Evolutionary conservation across 2,329 filamentous ascomycete genomes (phyloP).

Genomic region (Microsporum audouinii): DNA sequence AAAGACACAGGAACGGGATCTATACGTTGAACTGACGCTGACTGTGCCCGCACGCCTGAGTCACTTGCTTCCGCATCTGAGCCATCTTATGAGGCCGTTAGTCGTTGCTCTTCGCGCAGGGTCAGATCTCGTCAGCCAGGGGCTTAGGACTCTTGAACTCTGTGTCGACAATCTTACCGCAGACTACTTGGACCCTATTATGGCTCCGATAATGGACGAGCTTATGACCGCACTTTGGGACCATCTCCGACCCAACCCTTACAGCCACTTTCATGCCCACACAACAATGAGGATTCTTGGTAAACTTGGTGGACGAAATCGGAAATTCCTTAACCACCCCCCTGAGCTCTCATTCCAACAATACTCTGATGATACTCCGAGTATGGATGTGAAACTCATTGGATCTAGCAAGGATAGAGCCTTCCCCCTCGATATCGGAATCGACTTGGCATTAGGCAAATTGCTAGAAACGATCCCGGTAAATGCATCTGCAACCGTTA

Average conservation of each 20-base stretch:
- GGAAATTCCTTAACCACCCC: constrained; percentile 87
- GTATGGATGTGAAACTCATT: constrained; percentile 77
- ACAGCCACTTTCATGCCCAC: constrained; percentile 95
- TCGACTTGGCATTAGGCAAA: constrained; percentile 81
- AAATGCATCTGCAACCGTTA: constrained; percentile 44
- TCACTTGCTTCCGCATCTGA: constrained; percentile 87
- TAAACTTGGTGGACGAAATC: constrained; percentile 87
- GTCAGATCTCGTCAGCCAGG: constrained; percentile 88
- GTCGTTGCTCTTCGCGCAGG: constrained; percentile 90
- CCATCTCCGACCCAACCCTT: constrained; percentile 83
- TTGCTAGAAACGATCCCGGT: constrained; percentile 54
- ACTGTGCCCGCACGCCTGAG: constrained; percentile 91
- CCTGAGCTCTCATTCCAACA: constrained; percentile 71
- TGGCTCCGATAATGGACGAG: constrained; percentile 97
- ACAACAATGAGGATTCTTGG: constrained; percentile 96
- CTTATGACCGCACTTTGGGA: constrained; percentile 97
- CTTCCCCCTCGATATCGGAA: constrained; percentile 74
- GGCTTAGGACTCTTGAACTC: constrained; percentile 80
- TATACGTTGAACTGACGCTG: constrained; percentile 93
- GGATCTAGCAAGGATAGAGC: constrained; percentile 81
- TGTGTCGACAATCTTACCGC: constrained; percentile 97
- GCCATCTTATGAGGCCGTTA: constrained; percentile 90
- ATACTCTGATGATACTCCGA: constrained; percentile 77
- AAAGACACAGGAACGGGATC: constrained; percentile 79
- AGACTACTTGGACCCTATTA: constrained; percentile 95